phyloP scores from a whole-genome alignment of 1,139 yeast species.

The Blastobotrys apis region DNA sequence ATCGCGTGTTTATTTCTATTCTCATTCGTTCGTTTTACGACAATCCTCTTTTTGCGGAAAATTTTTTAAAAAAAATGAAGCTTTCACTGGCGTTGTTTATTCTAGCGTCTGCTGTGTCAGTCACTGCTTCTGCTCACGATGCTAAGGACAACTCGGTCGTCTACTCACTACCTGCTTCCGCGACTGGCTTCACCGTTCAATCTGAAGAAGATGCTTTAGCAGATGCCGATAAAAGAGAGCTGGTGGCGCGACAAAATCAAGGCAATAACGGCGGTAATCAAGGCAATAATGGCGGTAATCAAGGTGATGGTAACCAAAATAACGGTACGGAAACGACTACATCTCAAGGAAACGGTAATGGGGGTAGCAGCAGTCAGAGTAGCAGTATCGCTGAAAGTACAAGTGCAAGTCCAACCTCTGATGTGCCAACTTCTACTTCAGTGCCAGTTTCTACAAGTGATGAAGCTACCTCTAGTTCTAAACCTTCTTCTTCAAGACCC shows the following conservation, averaged over 20 bases:
- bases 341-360: slow-evolving; percentile 1
- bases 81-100: slow-evolving; percentile 3
- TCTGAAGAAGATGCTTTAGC: slow-evolving; percentile 10
- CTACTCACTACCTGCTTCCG: slow-evolving; percentile 7
- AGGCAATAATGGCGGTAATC: neutral
- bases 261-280: neutral
- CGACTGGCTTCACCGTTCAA: slow-evolving; percentile 3
- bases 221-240: neutral
- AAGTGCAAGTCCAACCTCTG: no score
- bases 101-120: slow-evolving; percentile 4
- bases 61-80: slow-evolving; percentile 3
- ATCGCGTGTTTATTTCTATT: no score
- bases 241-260: slow-evolving; percentile 2
- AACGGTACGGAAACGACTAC: neutral
- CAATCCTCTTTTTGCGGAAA: no score
- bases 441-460: neutral
- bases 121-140: slow-evolving; percentile 12
- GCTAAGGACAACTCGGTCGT: neutral
- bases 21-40: no score
- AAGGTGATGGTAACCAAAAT: slow-evolving; percentile 5
- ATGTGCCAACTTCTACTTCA: neutral
- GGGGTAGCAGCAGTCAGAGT: slow-evolving; percentile 4
- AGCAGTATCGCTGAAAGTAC: neutral
- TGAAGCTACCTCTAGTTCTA: slow-evolving; percentile 1
- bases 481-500: slow-evolving; percentile 1